phyloP scores from a whole-genome alignment of 1,139 yeast species.

The Saccharomyces hybrid region DNA sequence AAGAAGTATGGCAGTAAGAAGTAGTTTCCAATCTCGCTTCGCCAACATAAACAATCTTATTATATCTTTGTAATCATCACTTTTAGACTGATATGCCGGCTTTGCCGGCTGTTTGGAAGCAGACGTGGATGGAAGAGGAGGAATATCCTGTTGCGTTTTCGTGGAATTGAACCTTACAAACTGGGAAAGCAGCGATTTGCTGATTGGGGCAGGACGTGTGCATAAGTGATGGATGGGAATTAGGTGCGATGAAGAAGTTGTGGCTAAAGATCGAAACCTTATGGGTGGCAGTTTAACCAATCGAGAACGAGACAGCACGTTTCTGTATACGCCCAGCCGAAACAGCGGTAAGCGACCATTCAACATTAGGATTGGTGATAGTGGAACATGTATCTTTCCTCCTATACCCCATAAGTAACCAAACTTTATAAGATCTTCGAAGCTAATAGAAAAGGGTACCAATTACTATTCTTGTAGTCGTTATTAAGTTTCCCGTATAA shows the following conservation, averaged over 20 bases:
- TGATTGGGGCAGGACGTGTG: neutral
- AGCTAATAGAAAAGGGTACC: neutral
- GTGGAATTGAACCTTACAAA: neutral
- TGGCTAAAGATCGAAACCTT: neutral
- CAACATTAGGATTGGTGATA: neutral
- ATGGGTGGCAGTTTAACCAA: neutral
- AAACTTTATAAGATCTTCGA: neutral
- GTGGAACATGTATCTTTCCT: neutral
- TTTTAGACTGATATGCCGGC: conserved; percentile 6
- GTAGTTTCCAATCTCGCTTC: conserved; percentile 42
- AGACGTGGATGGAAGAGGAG: neutral
- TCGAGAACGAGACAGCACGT: neutral
- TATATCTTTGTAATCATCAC: conserved; percentile 41
- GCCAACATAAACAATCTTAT: conserved; percentile 44
- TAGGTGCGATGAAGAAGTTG: neutral
- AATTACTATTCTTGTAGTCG: neutral
- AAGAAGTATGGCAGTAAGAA: conserved; percentile 52
- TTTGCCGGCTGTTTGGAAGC: neutral
- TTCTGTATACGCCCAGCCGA: neutral
- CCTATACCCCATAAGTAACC: neutral
- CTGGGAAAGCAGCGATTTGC: neutral
- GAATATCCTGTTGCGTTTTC: neutral
- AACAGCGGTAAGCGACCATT: neutral
- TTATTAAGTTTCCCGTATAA: conserved; percentile 3
- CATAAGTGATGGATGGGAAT: neutral